Percentiles rank a stretch among this genome's conserved stretches.
phyloP scores from a whole-genome alignment of 345 rosid species.

The Aquilaria malaccensis region DNA sequence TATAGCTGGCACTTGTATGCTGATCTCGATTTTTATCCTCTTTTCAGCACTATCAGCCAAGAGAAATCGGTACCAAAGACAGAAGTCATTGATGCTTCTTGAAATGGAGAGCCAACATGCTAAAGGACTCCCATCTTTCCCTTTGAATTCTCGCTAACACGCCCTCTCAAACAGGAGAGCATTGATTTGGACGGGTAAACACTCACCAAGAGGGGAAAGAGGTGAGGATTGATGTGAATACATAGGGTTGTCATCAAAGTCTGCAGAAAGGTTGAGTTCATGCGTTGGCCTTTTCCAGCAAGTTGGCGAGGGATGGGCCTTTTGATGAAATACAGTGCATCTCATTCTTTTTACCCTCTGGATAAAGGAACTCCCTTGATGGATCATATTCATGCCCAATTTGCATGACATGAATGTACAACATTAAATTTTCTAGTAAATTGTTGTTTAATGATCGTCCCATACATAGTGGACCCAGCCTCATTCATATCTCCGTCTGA shows the following conservation, averaged over 20 bases:
- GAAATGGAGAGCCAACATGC: constrained; percentile 99
- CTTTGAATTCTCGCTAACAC: constrained; percentile 50
- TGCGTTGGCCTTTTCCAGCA: constrained; percentile 22
- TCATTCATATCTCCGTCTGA: too few species aligned
- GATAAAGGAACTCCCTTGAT: constrained; percentile 15
- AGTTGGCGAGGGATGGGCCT: constrained; percentile 17
- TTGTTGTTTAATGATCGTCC: too few species aligned
- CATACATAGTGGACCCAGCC: too few species aligned
- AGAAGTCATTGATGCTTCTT: constrained; percentile 82
- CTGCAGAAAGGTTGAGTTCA: constrained; percentile 16
- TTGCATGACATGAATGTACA: too few species aligned
- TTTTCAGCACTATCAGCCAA: constrained; percentile 72
- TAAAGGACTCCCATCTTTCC: constrained; percentile 73
- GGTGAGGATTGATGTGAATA: constrained; percentile 21
- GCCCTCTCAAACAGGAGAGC: constrained; percentile 5
- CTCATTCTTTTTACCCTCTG: constrained; percentile 7
- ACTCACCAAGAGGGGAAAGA: constrained; percentile 13
- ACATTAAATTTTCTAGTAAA: too few species aligned
- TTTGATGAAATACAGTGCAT: constrained; percentile 22
- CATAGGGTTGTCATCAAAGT: constrained; percentile 11
- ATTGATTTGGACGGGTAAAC: constrained; percentile 16
- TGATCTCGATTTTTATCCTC: too few species aligned
- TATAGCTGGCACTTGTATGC: too few species aligned
- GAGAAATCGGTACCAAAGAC: constrained; percentile 91
- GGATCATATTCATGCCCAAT: constrained; percentile 13